Percentiles rank a stretch among this genome's conserved stretches.
phyloP scores from a whole-genome alignment of 2,329 filamentous ascomycete genomes.

The Thelonectria blattea region DNA sequence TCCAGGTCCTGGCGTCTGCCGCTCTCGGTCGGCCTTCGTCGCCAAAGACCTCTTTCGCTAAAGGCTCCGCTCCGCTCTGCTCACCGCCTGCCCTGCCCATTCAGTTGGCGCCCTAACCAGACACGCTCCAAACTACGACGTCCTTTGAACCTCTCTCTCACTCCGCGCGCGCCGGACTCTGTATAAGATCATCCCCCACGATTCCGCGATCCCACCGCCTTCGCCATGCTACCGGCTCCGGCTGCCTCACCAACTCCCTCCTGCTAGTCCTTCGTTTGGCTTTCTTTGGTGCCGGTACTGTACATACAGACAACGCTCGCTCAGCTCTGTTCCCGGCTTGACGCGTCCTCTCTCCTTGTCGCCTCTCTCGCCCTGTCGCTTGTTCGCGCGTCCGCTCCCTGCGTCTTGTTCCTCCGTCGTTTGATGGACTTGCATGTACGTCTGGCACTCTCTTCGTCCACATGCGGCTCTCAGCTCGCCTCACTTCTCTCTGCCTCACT shows the following conservation, averaged over 20 bases:
- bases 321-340: conserved; percentile 25
- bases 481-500: not conserved
- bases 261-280: conserved; percentile 38
- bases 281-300: conserved; percentile 27
- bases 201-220: conserved; percentile 30
- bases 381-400: conserved; percentile 11
- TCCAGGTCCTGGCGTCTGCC: conserved; percentile 5
- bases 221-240: conserved; percentile 34
- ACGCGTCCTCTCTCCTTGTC: conserved; percentile 19
- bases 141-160: conserved; percentile 25
- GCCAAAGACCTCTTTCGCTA: conserved; percentile 7
- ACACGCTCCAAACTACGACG: conserved; percentile 18
- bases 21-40: not conserved
- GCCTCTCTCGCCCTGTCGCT: conserved; percentile 8
- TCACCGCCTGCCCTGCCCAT: conserved; percentile 39
- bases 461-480: not conserved
- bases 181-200: conserved; percentile 33
- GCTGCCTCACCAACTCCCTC: conserved; percentile 30
- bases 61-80: conserved; percentile 28
- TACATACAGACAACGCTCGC: conserved; percentile 25
- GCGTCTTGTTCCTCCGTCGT: conserved; percentile 1
- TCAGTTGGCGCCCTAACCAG: conserved; percentile 25
- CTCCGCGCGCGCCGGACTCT: conserved; percentile 32
- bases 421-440: not conserved
- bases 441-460: not conserved